Evolutionary conservation across 1,284 basidiomycete genomes (phyloP).

Genomic region (Moesziomyces sp.): DNA sequence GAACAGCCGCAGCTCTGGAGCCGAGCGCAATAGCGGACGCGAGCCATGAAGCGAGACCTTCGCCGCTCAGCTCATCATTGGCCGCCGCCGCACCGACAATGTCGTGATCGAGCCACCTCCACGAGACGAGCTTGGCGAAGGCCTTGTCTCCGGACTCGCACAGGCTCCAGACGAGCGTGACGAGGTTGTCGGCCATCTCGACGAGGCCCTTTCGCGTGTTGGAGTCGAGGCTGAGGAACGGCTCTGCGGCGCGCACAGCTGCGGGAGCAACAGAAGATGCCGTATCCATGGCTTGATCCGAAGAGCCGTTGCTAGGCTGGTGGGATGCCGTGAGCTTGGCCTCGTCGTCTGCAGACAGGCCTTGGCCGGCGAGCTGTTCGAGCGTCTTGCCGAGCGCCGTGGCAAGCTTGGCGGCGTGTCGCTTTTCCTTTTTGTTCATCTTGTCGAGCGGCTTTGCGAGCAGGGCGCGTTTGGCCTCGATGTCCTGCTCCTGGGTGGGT

Average conservation of each 20-base stretch:
- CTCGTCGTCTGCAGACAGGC: slow-evolving; percentile 30
- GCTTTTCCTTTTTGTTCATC: slow-evolving; percentile 66
- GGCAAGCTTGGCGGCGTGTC: slow-evolving; percentile 60
- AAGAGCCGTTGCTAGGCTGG: not conserved
- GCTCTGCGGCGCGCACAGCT: slow-evolving; percentile 12
- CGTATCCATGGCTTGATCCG: slow-evolving; percentile 18
- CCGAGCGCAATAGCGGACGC: slow-evolving; percentile 46
- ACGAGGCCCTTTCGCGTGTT: slow-evolving; percentile 48
- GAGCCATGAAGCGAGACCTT: slow-evolving; percentile 49
- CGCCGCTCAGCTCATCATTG: slow-evolving; percentile 30
- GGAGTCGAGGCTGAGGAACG: slow-evolving; percentile 44
- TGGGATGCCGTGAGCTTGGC: slow-evolving; percentile 21
- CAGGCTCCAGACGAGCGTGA: slow-evolving; percentile 49
- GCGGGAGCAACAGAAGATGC: not conserved
- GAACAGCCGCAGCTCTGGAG: slow-evolving; percentile 29
- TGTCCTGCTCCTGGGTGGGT: slow-evolving; percentile 33
- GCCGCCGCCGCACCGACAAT: slow-evolving; percentile 17
- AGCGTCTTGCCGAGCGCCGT: slow-evolving; percentile 40
- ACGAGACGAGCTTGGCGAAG: slow-evolving; percentile 39
- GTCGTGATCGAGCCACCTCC: slow-evolving; percentile 47
- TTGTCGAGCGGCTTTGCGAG: slow-evolving; percentile 59
- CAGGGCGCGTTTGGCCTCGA: slow-evolving; percentile 34
- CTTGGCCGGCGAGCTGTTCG: slow-evolving; percentile 32
- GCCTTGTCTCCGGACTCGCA: slow-evolving; percentile 56
- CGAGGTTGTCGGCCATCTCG: slow-evolving; percentile 55